Evolutionary conservation across 768 basidiomycete species (phyloP), one percentile per base, ranked within the genome.

Genomic region (Trametes cinnabarina): DNA sequence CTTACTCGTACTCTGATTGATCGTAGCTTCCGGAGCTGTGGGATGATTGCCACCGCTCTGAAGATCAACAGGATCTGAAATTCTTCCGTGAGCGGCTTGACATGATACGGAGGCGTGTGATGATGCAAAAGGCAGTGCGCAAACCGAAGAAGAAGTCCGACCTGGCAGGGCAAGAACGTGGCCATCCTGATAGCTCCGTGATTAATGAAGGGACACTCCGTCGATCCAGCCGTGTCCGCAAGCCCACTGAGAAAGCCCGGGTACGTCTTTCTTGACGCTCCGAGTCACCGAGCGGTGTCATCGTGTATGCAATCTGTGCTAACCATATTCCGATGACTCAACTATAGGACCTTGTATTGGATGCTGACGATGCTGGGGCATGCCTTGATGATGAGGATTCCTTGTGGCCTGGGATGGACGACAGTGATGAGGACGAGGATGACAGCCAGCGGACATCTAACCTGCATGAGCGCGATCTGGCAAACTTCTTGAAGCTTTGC

Each of bases 401-500:
- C n/a, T n/a, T n/a, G n/a, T n/a, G n/a, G n/a, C n/a, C n/a, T n/a
- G n/a, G n/a, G n/a, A n/a, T n/a, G n/a, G n/a, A n/a, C n/a, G n/a
- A n/a, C n/a, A n/a, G n/a, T n/a, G n/a, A n/a, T 2, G 44, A 41
- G 14, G 37, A 34, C 1, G 39, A 47, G 2, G 34, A 53, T 22
- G 53, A 40, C n/a, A 44, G 28, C 25, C 1, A n/a, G 17, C 3
- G 14, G 12, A 11, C 32, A 12, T 41, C 30, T 17, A 19, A 30
- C 17, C 43, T 60, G 2, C 54, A 47, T 19, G 54, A 53, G 2
- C 32, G 43, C 14, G 59, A 61, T 41, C 32, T 63, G 1, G 17
- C 60, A 0, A 46, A 43, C 37, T 58, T 50, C 32, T 42, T 26
- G 8, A 49, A 62, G 42, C 44, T 67, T 1, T 49, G 60, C 4